Conservation (phyloP, 805 yeast species). For the Hagleromyces aurorensis region DNA sequence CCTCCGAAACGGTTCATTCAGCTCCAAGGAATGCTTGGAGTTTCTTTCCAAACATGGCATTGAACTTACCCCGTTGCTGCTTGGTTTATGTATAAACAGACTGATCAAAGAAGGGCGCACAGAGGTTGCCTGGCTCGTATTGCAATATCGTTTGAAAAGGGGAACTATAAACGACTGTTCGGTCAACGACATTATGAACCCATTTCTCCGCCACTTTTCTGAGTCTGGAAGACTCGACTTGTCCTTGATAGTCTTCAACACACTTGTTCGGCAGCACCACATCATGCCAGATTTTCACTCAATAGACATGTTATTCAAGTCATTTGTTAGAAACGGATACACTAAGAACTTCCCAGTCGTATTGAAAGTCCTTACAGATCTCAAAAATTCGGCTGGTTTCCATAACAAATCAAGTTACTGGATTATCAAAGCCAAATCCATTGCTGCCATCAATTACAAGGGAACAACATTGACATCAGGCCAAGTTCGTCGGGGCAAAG, state of each 20-base stretch:
- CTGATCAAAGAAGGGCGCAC: slow-evolving; percentile 24
- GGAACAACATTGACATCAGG: too few relatives aligned
- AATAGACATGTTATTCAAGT: slow-evolving; percentile 31
- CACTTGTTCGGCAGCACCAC: slow-evolving; percentile 21
- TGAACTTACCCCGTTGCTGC: slow-evolving; percentile 19
- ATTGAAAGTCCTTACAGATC: slow-evolving; percentile 20
- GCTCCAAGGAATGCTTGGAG: slow-evolving; percentile 16
- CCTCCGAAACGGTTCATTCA: slow-evolving; percentile 16
- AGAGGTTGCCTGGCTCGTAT: slow-evolving; percentile 27
- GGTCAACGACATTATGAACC: slow-evolving; percentile 22
- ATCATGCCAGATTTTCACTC: slow-evolving; percentile 28
- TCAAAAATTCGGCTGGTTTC: slow-evolving; percentile 5
- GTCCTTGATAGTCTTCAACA: slow-evolving; percentile 28
- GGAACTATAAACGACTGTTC: slow-evolving; percentile 7
- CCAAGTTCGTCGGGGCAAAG: too few relatives aligned
- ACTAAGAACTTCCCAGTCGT: slow-evolving; percentile 21
- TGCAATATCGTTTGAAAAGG: slow-evolving; percentile 13
- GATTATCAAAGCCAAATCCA: slow-evolving; percentile 22
- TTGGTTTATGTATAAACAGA: slow-evolving; percentile 22
- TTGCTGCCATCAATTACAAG: slow-evolving; percentile 19
- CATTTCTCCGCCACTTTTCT: slow-evolving; percentile 28
- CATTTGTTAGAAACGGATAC: slow-evolving; percentile 30
- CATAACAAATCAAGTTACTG: slow-evolving; percentile 17
- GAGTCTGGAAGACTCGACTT: slow-evolving; percentile 32
- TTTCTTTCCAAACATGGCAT: slow-evolving; percentile 21